phyloP scores from a whole-genome alignment of 805 yeast genomes.

The Saccharomycopsis fibuligera region DNA sequence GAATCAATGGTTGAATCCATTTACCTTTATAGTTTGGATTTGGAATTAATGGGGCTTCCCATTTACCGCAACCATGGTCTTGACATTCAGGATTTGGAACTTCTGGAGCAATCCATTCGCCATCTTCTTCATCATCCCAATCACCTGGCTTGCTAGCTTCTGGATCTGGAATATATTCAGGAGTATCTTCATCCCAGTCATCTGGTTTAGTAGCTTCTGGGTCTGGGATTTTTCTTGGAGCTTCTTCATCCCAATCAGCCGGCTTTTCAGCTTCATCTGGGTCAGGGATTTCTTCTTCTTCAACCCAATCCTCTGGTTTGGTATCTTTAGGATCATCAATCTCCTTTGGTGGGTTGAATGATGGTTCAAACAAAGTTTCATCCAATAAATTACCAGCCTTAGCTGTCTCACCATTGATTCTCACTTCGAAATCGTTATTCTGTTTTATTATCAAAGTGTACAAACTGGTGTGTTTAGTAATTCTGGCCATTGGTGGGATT shows the following conservation, averaged over 20 bases:
- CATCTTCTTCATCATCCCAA: conserved; percentile 91
- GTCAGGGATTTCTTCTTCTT: conserved; percentile 58
- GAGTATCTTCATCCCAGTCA: conserved; percentile 69
- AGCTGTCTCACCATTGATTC: conserved; percentile 73
- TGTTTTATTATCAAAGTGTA: conserved; percentile 72
- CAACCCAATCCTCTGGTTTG: conserved; percentile 84
- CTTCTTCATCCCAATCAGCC: conserved; percentile 75
- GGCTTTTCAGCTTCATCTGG: conserved; percentile 62
- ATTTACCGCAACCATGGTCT: conserved; percentile 70
- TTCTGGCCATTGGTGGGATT: conserved; percentile 60
- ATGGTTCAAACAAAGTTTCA: conserved; percentile 52
- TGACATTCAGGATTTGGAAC: conserved; percentile 71
- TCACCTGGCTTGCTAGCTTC: conserved; percentile 58
- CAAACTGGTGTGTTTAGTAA: conserved; percentile 51
- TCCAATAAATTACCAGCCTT: conserved; percentile 63
- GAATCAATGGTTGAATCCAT: conserved; percentile 64
- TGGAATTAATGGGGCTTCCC: conserved; percentile 60
- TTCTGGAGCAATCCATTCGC: conserved; percentile 71
- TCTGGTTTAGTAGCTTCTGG: conserved; percentile 63
- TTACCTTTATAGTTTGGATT: conserved; percentile 73
- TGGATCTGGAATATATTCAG: conserved; percentile 60
- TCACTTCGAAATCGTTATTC: conserved; percentile 65
- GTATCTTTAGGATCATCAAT: conserved; percentile 49
- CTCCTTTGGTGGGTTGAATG: conserved; percentile 59
- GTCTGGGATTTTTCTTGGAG: conserved; percentile 59